Evolutionary conservation across 306 rosid genomes (phyloP), one percentile per base, ranked within the genome.

Genomic region (Alnus rubra): DNA sequence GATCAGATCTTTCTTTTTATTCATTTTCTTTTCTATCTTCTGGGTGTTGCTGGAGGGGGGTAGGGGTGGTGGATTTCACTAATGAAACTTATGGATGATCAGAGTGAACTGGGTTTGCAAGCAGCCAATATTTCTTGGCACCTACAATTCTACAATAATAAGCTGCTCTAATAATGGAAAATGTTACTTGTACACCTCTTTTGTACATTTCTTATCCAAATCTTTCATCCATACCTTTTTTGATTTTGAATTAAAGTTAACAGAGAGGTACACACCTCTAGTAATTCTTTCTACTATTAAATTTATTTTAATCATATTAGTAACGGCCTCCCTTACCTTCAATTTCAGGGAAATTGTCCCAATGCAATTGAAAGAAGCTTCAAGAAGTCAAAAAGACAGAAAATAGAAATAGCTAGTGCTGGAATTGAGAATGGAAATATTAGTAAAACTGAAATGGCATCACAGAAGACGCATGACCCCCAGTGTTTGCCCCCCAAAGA

Each of bases 371-470:
- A 72, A 69, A 85, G 85, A 78, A 83, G 79, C 79, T 45, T 80
- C 70, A 87, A 87, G 79, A 88, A 81, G 81, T 80, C 84, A 74
- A 94, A 88, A 80, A 89, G 88, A 74, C 89, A 76, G 86, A 88
- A 80, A 83, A 76, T 69, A 47, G 85, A 86, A 72, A 67, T 16
- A 56, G 69, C 23, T 15, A 76, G 28, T 53, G 77, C 81, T 78
- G 81, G 78, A 60, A 48, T 15, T 78, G 88, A 71, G 76, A 81
- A 70, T 35, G 77, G 60, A 59, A 81, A 64, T 50, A 69, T 59
- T 78, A 44, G 76, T 72, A 76, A 87, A 82, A 77, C 77, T 81
- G 87, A 83, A 83, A 75, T 54, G 81, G 81, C 76, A 69, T 78
- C 80, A 9, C 68, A 85, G 78, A 64, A 78, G 85, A 87, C 53